Conservation (phyloP, 192 early-diverging fungal species). For the Podila minutissima region DNA sequence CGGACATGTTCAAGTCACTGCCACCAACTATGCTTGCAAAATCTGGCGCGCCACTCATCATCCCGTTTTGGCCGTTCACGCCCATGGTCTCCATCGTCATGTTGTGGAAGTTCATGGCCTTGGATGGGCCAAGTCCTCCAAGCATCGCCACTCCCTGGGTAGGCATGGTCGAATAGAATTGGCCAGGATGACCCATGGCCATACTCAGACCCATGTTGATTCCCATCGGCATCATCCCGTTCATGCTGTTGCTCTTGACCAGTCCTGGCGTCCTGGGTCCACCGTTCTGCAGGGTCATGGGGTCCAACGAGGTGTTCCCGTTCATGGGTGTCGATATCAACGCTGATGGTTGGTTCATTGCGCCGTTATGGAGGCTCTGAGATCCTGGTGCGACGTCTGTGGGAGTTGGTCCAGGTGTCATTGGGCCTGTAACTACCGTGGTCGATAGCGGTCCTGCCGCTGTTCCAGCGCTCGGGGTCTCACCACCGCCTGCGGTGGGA, state of each 20-base stretch:
- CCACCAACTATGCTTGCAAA: not conserved
- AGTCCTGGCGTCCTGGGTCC: not conserved
- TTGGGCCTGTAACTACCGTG: not conserved
- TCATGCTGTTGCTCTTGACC: not conserved
- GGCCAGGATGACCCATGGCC: not conserved
- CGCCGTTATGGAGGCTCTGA: not conserved
- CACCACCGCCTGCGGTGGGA: conserved; percentile 2
- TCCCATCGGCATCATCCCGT: not conserved
- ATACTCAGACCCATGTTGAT: not conserved
- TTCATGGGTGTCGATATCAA: not conserved
- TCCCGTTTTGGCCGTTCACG: not conserved
- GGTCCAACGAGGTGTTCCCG: not conserved
- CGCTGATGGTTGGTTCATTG: not conserved
- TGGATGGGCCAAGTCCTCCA: not conserved
- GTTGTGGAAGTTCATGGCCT: not conserved
- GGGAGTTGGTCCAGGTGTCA: not conserved
- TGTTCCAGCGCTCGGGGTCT: not conserved
- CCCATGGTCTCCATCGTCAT: not conserved
- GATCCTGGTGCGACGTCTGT: not conserved
- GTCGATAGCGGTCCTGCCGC: not conserved
- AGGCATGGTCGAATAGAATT: not conserved
- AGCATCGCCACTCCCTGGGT: not conserved
- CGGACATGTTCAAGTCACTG: not conserved
- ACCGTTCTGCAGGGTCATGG: not conserved
- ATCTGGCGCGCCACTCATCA: not conserved